Evolutionary conservation across 1,284 basidiomycete genomes (phyloP).

Genomic region (Coniferiporia sulphurascens): DNA sequence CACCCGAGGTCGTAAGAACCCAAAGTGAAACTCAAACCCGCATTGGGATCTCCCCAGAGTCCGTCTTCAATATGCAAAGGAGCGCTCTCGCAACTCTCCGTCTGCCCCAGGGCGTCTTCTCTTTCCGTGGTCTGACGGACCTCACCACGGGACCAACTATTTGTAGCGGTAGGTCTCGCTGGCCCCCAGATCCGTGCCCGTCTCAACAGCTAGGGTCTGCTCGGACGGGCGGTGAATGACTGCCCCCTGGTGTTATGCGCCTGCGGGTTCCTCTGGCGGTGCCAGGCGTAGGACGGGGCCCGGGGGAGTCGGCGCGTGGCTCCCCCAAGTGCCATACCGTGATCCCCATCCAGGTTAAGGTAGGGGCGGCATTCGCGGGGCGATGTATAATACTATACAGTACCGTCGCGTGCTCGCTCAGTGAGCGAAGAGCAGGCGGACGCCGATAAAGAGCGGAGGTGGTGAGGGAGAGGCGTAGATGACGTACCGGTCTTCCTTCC

Average conservation of each 20-base stretch:
- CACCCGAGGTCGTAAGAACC: neutral
- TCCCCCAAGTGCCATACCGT: neutral
- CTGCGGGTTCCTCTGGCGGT: neutral
- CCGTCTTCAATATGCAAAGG: slow-evolving; percentile 10
- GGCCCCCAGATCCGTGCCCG: slow-evolving; percentile 8
- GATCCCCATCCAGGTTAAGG: slow-evolving; percentile 1
- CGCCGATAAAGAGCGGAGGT: slow-evolving; percentile 4
- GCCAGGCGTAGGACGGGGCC: neutral
- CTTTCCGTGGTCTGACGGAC: slow-evolving; percentile 13
- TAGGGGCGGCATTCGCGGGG: neutral
- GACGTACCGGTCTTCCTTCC: neutral
- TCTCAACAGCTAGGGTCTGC: slow-evolving; percentile 15
- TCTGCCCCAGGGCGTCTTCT: slow-evolving; percentile 15
- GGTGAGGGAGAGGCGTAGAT: neutral
- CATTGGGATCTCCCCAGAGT: slow-evolving; percentile 11
- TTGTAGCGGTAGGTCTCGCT: slow-evolving; percentile 14
- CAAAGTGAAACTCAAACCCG: neutral
- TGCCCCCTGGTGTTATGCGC: slow-evolving; percentile 11
- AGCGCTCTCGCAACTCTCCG: slow-evolving; percentile 1
- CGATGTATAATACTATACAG: neutral
- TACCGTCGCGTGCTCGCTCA: neutral
- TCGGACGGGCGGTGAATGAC: slow-evolving; percentile 11
- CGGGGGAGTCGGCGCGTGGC: slow-evolving; percentile 2
- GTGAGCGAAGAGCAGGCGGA: neutral
- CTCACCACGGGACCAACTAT: slow-evolving; percentile 13